phyloP scores from a whole-genome alignment of 106 monocot genomes.

The Phalaenopsis aphrodite region DNA sequence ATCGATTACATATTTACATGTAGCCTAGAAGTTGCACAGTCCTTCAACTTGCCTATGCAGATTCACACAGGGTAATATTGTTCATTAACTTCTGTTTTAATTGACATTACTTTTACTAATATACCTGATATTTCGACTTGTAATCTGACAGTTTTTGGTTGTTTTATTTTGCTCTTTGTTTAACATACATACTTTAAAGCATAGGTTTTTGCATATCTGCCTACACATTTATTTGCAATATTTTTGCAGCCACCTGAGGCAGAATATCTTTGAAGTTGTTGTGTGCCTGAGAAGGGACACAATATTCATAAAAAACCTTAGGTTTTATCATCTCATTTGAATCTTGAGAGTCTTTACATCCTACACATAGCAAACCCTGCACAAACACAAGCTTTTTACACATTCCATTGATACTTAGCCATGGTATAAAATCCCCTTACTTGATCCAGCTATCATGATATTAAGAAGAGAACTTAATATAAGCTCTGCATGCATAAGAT shows the following conservation, averaged over 20 bases:
- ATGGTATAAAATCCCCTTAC: not conserved
- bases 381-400: not conserved
- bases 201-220: not conserved
- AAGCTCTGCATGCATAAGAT: no score
- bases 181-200: not conserved
- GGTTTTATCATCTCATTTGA: not conserved
- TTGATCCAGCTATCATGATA: no score
- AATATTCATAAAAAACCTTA: not conserved
- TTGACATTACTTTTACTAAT: not conserved
- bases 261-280: not conserved
- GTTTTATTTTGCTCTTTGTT: not conserved
- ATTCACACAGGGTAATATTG: slow-evolving; percentile 87
- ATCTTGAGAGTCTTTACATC: not conserved
- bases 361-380: not conserved
- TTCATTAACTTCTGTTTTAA: not conserved
- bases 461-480: no score
- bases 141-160: not conserved
- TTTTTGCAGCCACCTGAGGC: not conserved
- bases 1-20: slow-evolving; percentile 86
- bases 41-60: slow-evolving; percentile 76
- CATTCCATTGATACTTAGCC: not conserved
- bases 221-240: not conserved
- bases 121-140: not conserved
- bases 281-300: not conserved
- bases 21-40: slow-evolving; percentile 65